These are phyloP conservation scores for Entoloma clypeatum DNA, from an alignment of 1,284 basidiomycete genomes.

Conservation along the genomic window DNA sequence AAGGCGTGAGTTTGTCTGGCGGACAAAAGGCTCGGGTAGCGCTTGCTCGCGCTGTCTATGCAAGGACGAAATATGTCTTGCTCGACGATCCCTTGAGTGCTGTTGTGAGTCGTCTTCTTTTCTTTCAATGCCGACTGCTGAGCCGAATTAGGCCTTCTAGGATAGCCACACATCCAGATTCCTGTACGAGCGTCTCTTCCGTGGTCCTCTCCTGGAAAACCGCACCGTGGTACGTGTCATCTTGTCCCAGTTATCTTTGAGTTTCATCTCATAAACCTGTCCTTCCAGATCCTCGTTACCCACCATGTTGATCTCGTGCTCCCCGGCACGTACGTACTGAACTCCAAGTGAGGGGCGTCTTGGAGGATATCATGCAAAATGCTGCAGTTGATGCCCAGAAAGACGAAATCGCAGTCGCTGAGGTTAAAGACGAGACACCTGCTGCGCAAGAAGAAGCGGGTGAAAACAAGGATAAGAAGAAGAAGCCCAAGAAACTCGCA, in stretches of 20 bases:
- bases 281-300: conserved; percentile 57
- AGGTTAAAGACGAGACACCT: no score
- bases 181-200: conserved; percentile 60
- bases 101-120: conserved; percentile 43
- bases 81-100: conserved; percentile 73
- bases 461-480: conserved; percentile 23
- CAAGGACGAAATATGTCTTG: conserved; percentile 59
- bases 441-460: conserved; percentile 32
- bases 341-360: conserved; percentile 50
- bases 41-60: conserved; percentile 67
- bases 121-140: neutral
- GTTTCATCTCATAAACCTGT: neutral
- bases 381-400: conserved; percentile 34
- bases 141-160: conserved; percentile 27
- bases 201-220: conserved; percentile 59
- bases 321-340: conserved; percentile 65
- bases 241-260: neutral
- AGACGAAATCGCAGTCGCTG: conserved; percentile 27
- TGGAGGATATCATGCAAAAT: conserved; percentile 57
- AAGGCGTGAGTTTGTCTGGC: conserved; percentile 57
- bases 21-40: conserved; percentile 70
- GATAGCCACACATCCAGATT: conserved; percentile 74
- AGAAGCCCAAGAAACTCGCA: conserved; percentile 64
- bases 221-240: conserved; percentile 60
- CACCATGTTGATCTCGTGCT: conserved; percentile 75